Evolutionary conservation across 2,329 filamentous ascomycete genomes (phyloP), one percentile per base, ranked within the genome.

Genomic region (Aspergillus brunneoviolaceus): DNA sequence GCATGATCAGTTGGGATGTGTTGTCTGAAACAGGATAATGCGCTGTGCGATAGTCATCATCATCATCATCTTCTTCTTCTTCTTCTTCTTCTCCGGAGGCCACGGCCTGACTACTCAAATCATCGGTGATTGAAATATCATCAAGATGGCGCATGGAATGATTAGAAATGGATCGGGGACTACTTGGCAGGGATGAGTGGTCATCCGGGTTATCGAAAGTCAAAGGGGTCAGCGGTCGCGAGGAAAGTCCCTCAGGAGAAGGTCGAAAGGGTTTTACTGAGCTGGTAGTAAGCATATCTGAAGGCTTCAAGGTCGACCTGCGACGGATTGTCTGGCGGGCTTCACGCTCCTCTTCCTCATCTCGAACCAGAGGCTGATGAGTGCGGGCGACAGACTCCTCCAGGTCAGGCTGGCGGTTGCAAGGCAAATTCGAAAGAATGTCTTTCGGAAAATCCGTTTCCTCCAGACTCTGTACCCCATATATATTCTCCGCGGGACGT

Each of bases 1-100:
- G 95, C 95, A 99, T 99, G 61, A 99, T 91, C n/a, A 99, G 84
- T 75, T 98, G 93, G n/a, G 80, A 78, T 12, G 78, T 69, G 70
- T 79, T 75, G 60, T 77, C 75, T 29, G 71, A 69, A 3, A 61
- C 66, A 33, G 74, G 57, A 52, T 70, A 69, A 10, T 69, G 68
- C 9, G 73, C 72, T 7, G 63, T 66, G 10, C 61, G 57, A 12
- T 61, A 54, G 19, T 72, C 71, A 39, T 80, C 82, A 72, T 84
- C 87, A 70, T 86, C 79, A 66, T 87, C 79, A 63, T 82, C 78
- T 69, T 29, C 27, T 27, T 27, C 27, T 29, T 29, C 7, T 29
- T 29, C 27, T 29, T 7, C 27, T 29, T 29, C 27, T 29, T 29
- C 27, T 29, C 27, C 27, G 7, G 83, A 86, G 16, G 75, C 78